phyloP scores from a whole-genome alignment of 148 eudicot genomes.

The Amaranthus hypochondriacus region DNA sequence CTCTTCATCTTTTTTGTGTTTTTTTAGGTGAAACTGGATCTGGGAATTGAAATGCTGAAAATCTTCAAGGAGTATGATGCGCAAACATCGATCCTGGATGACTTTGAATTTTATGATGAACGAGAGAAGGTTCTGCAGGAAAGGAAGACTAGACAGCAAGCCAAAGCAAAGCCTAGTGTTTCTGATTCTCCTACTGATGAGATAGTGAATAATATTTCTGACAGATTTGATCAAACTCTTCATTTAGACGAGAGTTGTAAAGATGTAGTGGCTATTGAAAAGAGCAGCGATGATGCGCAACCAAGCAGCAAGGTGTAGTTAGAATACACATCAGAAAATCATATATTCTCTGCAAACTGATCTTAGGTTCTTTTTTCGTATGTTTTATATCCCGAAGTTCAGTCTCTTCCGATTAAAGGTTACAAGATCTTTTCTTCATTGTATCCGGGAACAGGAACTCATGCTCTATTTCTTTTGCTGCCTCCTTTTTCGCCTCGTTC shows the following conservation, averaged over 20 bases:
- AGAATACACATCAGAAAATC: conserved; percentile 18
- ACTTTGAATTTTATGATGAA: conserved; percentile 77
- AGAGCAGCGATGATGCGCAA: conserved; percentile 22
- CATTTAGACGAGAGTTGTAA: conserved; percentile 58
- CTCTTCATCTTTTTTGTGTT: neutral
- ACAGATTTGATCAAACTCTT: conserved; percentile 61
- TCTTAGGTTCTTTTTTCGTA: conserved; percentile 4
- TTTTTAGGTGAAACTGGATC: conserved; percentile 77
- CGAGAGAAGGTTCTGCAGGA: conserved; percentile 69
- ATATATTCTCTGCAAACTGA: conserved; percentile 14
- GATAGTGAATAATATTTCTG: conserved; percentile 54
- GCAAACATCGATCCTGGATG: conserved; percentile 71
- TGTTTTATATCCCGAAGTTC: neutral
- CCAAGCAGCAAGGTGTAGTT: conserved; percentile 30
- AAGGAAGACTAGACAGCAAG: conserved; percentile 65
- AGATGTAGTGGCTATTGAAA: conserved; percentile 27
- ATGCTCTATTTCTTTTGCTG: conserved; percentile 7
- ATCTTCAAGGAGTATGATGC: conserved; percentile 81
- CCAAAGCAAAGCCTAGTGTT: conserved; percentile 32
- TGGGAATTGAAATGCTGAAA: conserved; percentile 79
- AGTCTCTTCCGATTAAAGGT: neutral
- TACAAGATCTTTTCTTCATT: neutral
- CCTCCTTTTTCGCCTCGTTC: conserved; percentile 10
- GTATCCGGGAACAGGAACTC: neutral
- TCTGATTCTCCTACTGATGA: conserved; percentile 40